These are phyloP conservation scores for Calocera viscosa DNA, from an alignment of 768 basidiomycete species.

Conservation along the genomic window DNA sequence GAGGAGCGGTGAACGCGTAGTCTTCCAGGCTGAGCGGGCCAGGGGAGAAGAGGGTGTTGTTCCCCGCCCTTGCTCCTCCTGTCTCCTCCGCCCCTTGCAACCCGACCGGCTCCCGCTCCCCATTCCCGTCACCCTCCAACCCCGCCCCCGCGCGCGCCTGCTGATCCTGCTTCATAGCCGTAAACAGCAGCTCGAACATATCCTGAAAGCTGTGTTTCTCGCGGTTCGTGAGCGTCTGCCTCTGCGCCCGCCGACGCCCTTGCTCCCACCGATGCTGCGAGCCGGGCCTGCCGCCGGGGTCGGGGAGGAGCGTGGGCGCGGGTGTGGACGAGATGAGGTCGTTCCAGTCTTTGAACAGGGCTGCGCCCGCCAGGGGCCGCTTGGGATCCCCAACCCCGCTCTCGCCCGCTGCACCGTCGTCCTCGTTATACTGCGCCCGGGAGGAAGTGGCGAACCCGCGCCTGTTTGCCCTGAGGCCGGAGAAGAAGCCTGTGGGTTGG, in stretches of 20 bases:
- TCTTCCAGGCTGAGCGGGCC: not conserved
- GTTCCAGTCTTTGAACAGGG: not conserved
- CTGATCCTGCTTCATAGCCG: constrained; percentile 32
- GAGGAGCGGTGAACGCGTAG: not conserved
- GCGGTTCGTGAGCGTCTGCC: constrained; percentile 53
- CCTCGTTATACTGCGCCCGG: not conserved
- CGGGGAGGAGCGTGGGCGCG: not conserved
- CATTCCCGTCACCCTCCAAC: not conserved
- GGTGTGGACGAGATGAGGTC: not conserved
- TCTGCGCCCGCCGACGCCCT: not conserved
- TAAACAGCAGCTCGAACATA: constrained; percentile 62
- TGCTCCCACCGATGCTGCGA: constrained; percentile 1
- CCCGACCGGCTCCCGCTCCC: too few relatives aligned
- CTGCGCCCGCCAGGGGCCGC: not conserved
- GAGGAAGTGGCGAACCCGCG: not conserved
- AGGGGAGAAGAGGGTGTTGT: not conserved
- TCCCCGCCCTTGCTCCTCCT: not conserved
- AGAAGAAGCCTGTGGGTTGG: constrained; percentile 2
- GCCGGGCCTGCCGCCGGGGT: not conserved
- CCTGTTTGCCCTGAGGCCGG: not conserved
- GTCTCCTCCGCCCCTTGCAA: too few relatives aligned
- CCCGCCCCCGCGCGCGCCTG: not conserved
- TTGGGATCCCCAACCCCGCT: not conserved
- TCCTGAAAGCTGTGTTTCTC: constrained; percentile 57
- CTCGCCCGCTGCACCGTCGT: not conserved